Percentiles rank a stretch among this genome's conserved stretches.
Evolutionary conservation across 345 rosid genomes (phyloP).

Genomic region (Salix viminalis): DNA sequence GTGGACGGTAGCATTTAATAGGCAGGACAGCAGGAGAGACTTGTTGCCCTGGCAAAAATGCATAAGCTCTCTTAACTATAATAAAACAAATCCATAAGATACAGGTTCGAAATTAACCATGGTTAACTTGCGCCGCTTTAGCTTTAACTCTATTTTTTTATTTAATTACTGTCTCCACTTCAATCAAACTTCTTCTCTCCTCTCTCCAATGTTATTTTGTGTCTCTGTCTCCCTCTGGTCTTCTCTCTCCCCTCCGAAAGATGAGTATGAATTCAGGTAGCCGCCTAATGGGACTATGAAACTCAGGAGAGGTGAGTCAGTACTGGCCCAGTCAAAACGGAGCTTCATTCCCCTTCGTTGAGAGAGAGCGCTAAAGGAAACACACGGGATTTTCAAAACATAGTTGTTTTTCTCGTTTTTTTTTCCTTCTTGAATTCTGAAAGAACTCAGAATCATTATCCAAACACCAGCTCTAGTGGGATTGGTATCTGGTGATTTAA

Average conservation of each 20-base stretch:
- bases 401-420: neutral
- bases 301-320: constrained; percentile 10
- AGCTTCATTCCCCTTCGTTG: constrained; percentile 10
- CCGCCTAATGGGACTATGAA: constrained; percentile 36
- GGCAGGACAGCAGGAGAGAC: neutral
- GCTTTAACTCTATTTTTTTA: neutral
- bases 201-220: neutral
- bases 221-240: neutral
- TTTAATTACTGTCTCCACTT: constrained; percentile 3
- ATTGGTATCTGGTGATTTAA: neutral
- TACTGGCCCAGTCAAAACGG: constrained; percentile 25
- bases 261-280: constrained; percentile 25
- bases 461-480: constrained; percentile 1
- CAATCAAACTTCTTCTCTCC: neutral
- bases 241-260: neutral
- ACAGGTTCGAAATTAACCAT: neutral
- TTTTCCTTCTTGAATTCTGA: neutral
- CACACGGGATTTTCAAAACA: neutral
- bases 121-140: constrained; percentile 23
- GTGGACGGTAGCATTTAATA: constrained; percentile 41
- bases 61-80: constrained; percentile 14
- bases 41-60: neutral
- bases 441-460: constrained; percentile 5
- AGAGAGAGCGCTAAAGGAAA: neutral
- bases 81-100: neutral